phyloP scores from a whole-genome alignment of 106 monocot genomes.

The Platanthera zijinensis region DNA sequence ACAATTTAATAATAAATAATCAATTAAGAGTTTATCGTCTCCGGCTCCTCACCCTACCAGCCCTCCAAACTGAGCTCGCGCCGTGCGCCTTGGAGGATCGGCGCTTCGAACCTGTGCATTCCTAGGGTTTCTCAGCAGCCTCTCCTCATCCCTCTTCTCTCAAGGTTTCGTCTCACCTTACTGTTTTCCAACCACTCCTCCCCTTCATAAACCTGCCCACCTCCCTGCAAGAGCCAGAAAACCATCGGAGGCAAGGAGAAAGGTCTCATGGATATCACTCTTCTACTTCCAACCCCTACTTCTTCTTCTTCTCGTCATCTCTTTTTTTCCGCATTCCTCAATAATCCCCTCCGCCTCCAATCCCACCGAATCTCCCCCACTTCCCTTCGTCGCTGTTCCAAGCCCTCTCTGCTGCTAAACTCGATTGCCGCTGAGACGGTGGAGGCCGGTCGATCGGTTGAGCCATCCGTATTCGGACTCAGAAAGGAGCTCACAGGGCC shows the following conservation, averaged over 20 bases:
- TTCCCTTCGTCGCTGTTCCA: neutral
- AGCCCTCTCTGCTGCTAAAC: neutral
- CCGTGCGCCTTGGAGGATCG: too few relatives aligned
- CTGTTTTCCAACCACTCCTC: neutral
- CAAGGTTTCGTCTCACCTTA: too few relatives aligned
- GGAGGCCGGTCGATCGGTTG: neutral
- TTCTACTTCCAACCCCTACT: neutral
- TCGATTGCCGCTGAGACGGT: neutral
- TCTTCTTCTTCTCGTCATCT: neutral
- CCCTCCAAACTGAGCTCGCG: too few relatives aligned
- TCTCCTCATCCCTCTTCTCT: too few relatives aligned
- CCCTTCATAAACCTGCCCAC: neutral
- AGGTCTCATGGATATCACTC: slow-evolving; percentile 1
- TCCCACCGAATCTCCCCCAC: neutral
- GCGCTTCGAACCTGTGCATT: too few relatives aligned
- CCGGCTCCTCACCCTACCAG: too few relatives aligned
- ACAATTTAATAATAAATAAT: too few relatives aligned
- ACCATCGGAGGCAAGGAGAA: neutral
- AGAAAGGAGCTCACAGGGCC: slow-evolving; percentile 47
- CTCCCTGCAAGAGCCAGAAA: neutral
- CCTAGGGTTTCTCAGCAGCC: too few relatives aligned
- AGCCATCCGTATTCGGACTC: slow-evolving; percentile 31
- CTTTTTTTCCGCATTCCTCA: neutral
- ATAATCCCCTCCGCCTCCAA: neutral
- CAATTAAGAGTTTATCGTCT: too few relatives aligned